Conservation (phyloP, 2,329 filamentous ascomycete species). For the Sarocladiaceae sp. region DNA sequence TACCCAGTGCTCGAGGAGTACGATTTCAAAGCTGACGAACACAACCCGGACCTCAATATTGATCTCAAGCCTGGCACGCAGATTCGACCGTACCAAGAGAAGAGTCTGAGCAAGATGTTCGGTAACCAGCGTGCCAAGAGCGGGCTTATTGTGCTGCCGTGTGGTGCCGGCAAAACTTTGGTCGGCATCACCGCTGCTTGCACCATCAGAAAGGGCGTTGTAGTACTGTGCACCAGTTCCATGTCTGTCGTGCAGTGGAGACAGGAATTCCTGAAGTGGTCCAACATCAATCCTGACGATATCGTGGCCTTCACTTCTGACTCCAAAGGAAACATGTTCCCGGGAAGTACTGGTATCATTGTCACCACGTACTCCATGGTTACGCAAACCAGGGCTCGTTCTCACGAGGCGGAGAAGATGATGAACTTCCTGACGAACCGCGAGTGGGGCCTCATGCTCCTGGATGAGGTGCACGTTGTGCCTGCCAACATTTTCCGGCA, state of each 20-base stretch:
- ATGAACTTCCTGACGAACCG: constrained; percentile 86
- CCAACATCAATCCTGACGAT: constrained; percentile 85
- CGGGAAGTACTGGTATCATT: constrained; percentile 87
- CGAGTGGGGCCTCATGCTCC: constrained; percentile 95
- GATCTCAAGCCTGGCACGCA: constrained; percentile 83
- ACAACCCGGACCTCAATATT: constrained; percentile 88
- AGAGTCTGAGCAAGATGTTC: constrained; percentile 98
- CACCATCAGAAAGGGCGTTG: constrained; percentile 93
- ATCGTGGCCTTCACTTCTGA: constrained; percentile 94
- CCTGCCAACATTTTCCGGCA: constrained; percentile 94
- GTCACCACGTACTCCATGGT: constrained; percentile 99
- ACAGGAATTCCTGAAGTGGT: constrained; percentile 96
- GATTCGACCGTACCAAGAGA: constrained; percentile 93
- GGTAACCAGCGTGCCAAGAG: constrained; percentile 95
- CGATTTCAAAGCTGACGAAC: constrained; percentile 86
- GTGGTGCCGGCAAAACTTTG: constrained; percentile 92
- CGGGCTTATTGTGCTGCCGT: constrained; percentile 94
- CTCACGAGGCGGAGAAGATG: constrained; percentile 92
- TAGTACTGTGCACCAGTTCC: constrained; percentile 91
- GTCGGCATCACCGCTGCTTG: constrained; percentile 98
- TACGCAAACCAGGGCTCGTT: constrained; percentile 79
- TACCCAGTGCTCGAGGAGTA: constrained; percentile 93
- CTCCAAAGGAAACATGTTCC: constrained; percentile 73
- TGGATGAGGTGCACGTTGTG: constrained; percentile 97
- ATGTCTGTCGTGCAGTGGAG: constrained; percentile 99